Evolutionary conservation across 148 eudicot species (phyloP).

Genomic region (Amaranthus palmeri): DNA sequence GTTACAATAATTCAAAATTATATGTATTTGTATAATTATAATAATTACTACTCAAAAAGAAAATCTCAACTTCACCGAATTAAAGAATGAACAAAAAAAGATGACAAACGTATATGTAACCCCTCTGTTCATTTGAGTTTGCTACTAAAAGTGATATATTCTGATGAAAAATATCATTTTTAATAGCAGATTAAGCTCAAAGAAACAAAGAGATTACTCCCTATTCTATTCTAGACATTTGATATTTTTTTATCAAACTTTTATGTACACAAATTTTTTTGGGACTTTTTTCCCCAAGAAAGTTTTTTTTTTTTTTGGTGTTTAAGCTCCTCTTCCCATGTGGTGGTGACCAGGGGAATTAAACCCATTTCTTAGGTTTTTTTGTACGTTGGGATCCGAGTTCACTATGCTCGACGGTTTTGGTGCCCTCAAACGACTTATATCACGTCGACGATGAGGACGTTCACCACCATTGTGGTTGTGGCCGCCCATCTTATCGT

Average conservation of each 20-base stretch:
- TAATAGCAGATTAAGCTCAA: too few species aligned
- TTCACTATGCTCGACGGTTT: constrained; percentile 28
- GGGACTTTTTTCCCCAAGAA: background rate
- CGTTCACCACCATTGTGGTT: constrained; percentile 24
- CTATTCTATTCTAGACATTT: constrained; percentile 12
- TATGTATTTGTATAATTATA: too few species aligned
- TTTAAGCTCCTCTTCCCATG: constrained; percentile 43
- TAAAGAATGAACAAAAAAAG: too few species aligned
- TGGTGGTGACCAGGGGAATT: constrained; percentile 37
- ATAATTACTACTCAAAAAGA: too few species aligned
- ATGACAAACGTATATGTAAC: too few species aligned
- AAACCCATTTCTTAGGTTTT: constrained; percentile 30
- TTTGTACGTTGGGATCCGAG: constrained; percentile 34
- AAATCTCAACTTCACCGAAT: too few species aligned
- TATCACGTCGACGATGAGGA: constrained; percentile 26
- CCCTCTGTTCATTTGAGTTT: too few species aligned
- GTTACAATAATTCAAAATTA: too few species aligned
- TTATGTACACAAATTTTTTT: constrained; percentile 15
- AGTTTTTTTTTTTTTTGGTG: background rate
- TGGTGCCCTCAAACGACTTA: constrained; percentile 33
- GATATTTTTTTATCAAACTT: constrained; percentile 11
- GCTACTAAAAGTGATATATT: too few species aligned
- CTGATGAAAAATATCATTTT: too few species aligned
- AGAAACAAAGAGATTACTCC: background rate
- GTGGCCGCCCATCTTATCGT: constrained; percentile 19